Conservation (phyloP, 805 yeast species). For the Pichia membranifaciens region DNA sequence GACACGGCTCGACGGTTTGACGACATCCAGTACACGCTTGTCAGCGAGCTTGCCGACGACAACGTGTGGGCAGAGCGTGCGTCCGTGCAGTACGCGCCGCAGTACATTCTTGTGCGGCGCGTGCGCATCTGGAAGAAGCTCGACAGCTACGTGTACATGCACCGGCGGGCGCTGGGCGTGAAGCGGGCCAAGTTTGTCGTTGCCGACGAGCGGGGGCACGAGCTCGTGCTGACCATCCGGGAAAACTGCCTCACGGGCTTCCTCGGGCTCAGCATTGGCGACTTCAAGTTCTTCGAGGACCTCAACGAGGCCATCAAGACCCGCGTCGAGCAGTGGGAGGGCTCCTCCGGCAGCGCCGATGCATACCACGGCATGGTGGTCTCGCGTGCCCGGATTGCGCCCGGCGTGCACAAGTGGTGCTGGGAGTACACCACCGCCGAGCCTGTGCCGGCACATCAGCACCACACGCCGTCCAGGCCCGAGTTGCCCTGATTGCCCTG, state of each 20-base stretch:
- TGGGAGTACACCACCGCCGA: constrained; percentile 6
- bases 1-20: no score
- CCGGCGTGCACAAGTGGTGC: constrained; percentile 9
- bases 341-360: no score
- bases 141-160: not conserved
- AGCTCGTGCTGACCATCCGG: not conserved
- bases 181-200: constrained; percentile 7
- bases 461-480: no score
- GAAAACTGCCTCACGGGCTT: constrained; percentile 1
- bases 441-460: no score
- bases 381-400: not conserved
- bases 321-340: no score
- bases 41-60: no score
- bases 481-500: no score
- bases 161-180: not conserved
- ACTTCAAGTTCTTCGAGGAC: not conserved
- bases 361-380: constrained; percentile 6
- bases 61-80: no score
- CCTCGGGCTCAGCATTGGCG: not conserved
- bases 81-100: constrained; percentile 3
- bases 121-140: not conserved
- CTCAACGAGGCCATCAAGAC: constrained; percentile 1
- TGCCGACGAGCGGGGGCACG: constrained; percentile 3
- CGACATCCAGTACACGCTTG: no score
- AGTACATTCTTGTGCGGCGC: constrained; percentile 1